Evolutionary conservation across 2,329 filamentous ascomycete species (phyloP).

Genomic region (Cladosporium colombiae): DNA sequence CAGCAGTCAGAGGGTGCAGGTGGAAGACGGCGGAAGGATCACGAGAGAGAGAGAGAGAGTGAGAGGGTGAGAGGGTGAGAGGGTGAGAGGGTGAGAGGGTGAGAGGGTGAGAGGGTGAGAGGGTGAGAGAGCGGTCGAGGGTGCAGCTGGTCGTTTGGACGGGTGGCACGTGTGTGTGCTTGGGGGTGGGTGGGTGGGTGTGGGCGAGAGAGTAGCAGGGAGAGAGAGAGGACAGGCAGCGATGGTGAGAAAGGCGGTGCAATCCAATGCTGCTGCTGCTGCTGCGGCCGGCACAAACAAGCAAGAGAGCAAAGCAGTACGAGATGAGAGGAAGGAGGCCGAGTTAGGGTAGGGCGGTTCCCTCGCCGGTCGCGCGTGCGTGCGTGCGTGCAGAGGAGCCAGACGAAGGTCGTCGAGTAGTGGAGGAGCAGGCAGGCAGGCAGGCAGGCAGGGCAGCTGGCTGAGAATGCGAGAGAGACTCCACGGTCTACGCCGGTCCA

Average conservation of each 20-base stretch:
- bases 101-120: background rate
- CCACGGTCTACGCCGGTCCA: background rate
- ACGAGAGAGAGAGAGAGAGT: background rate
- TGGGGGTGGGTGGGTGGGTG: background rate
- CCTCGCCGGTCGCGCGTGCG: background rate
- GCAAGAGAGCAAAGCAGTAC: slow-evolving; percentile 2
- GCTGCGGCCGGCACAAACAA: background rate
- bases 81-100: background rate
- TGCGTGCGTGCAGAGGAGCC: background rate
- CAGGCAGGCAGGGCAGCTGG: background rate
- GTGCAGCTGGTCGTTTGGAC: background rate
- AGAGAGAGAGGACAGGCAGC: background rate
- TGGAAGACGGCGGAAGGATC: slow-evolving; percentile 1
- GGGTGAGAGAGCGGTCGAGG: background rate
- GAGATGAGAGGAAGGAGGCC: background rate
- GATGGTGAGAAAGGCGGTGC: background rate
- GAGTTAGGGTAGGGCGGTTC: background rate
- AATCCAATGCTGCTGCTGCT: background rate
- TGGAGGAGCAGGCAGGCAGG: slow-evolving; percentile 1
- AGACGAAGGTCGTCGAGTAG: background rate
- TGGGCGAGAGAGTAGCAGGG: background rate
- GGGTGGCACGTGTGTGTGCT: slow-evolving; percentile 6
- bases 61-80: background rate
- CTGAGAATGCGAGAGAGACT: background rate
- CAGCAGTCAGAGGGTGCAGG: background rate